Conservation (phyloP, 179 eudicot species). For the Silene coronaria region DNA sequence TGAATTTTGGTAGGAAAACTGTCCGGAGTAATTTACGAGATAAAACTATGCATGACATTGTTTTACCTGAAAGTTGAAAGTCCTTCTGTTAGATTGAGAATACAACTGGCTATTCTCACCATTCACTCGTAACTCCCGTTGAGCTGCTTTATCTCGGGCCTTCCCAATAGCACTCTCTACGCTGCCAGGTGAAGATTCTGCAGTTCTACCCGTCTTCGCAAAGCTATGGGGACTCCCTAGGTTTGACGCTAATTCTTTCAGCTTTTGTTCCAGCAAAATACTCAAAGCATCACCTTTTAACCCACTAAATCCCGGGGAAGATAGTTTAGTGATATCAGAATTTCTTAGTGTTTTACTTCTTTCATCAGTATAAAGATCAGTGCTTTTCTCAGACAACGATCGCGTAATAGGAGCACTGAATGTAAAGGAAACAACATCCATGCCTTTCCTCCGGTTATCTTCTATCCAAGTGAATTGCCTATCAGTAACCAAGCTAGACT, state of each 20-base stretch:
- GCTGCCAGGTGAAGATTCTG: slow-evolving; percentile 2
- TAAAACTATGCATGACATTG: neutral
- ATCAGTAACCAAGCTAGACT: slow-evolving; percentile 32
- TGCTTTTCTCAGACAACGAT: slow-evolving; percentile 30
- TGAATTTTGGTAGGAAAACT: neutral
- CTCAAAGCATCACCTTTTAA: slow-evolving; percentile 68
- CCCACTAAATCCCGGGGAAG: slow-evolving; percentile 43
- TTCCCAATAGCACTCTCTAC: slow-evolving; percentile 27
- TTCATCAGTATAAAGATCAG: slow-evolving; percentile 30
- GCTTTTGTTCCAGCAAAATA: slow-evolving; percentile 65
- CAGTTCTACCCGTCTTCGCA: slow-evolving; percentile 23
- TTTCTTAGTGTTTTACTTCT: slow-evolving; percentile 32
- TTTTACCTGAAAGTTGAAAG: slow-evolving; percentile 49
- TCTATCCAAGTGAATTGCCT: slow-evolving; percentile 42
- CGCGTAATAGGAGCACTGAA: slow-evolving; percentile 75
- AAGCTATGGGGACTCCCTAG: slow-evolving; percentile 40
- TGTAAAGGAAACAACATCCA: slow-evolving; percentile 88
- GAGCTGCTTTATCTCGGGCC: slow-evolving; percentile 24
- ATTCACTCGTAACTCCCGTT: slow-evolving; percentile 24
- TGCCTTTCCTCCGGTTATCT: slow-evolving; percentile 61
- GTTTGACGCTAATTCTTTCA: slow-evolving; percentile 54
- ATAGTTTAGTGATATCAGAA: slow-evolving; percentile 37
- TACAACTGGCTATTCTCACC: slow-evolving; percentile 25
- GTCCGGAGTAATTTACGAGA: neutral
- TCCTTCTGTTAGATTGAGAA: slow-evolving; percentile 26